Base-by-base conservation (phyloP, 441 rosid genomes). In the Kokia cookei region DNA sequence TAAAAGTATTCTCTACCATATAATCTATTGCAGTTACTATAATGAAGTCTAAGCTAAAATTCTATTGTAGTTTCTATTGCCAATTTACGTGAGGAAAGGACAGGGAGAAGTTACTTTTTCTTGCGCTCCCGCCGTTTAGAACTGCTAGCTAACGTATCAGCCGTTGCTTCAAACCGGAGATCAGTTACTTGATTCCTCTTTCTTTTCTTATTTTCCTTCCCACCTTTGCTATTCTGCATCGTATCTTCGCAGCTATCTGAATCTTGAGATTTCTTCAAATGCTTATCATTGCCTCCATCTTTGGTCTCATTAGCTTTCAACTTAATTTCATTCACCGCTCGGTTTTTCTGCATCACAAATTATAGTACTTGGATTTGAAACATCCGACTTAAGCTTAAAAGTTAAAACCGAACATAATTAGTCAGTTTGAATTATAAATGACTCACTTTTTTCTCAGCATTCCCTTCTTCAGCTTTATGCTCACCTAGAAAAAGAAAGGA, bases 81-180 rank as follows among this genome's bases (percentile, higher is more conserved):
- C 24, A 58, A 71, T 40, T 40, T 45, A 14, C 47, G 51, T 24
- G 2, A 24, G 37, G 43, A 15, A 45, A 74, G 60, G 42, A 45
- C 65, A 65, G 73, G 32, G 66, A 51, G 69, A 66, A 0, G 27
- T 76, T 79, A 89, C 97, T 83, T 87, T 75, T 89, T 90, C 87
- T 84, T 90, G 74, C 89, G 91, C 74, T 93, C 91, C 75, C 79
- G 77, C 67, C 86, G 82, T 75, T 84, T 90, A 4, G 88, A 85
- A 4, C 73, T 75, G 71, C 81, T 77, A 22, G 73, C 84, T 37
- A 81, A 77, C 70, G 74, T 76, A 7, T 82, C 89, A 60, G 73
- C 35, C 6, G 58, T 64, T 5, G 82, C 45, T 75, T 85, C 89
- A 66, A 93, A 92, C n/a, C 94, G 88, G 75, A 92, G 89, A 73